A percentile compares a stretch with the other conserved stretches of the same genome.
Conservation (phyloP, 495 filamentous ascomycete species). For the Talaromyces stipitatus region DNA sequence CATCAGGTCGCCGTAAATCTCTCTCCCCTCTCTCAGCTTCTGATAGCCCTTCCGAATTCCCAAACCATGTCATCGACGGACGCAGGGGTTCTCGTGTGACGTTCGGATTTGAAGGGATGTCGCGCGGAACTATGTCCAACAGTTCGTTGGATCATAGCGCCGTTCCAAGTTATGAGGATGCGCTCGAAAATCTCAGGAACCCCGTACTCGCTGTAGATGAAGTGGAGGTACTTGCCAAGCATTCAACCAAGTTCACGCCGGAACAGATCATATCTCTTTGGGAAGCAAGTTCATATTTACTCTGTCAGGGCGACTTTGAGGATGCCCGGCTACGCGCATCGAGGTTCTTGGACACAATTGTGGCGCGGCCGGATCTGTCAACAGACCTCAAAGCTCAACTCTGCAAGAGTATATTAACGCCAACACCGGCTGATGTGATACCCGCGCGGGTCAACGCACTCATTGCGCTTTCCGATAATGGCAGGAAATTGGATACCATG, state of each 20-base stretch:
- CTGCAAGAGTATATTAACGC: constrained; percentile 30
- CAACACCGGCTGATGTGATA: constrained; percentile 31
- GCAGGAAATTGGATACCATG: constrained; percentile 34
- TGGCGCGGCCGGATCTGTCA: constrained; percentile 35
- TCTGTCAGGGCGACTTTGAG: constrained; percentile 27
- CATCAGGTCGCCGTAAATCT: constrained; percentile 31
- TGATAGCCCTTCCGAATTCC: constrained; percentile 26
- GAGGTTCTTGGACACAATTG: constrained; percentile 29
- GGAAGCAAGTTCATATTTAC: constrained; percentile 33
- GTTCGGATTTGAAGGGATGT: constrained; percentile 35
- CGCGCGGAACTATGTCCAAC: constrained; percentile 37
- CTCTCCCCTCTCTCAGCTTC: constrained; percentile 28
- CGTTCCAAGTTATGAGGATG: constrained; percentile 34
- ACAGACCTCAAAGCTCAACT: constrained; percentile 24
- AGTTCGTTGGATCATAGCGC: constrained; percentile 36
- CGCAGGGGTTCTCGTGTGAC: constrained; percentile 22
- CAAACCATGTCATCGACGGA: constrained; percentile 22
- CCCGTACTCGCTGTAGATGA: constrained; percentile 35
- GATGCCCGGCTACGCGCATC: constrained; percentile 33
- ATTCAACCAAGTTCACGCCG: constrained; percentile 27
- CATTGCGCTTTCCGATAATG: constrained; percentile 38
- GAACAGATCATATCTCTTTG: constrained; percentile 36
- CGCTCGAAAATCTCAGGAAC: constrained; percentile 28
- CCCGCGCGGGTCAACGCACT: constrained; percentile 32
- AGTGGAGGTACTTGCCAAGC: constrained; percentile 28